phyloP scores from a whole-genome alignment of 257 asterid species.

The Przewalskia tangutica region DNA sequence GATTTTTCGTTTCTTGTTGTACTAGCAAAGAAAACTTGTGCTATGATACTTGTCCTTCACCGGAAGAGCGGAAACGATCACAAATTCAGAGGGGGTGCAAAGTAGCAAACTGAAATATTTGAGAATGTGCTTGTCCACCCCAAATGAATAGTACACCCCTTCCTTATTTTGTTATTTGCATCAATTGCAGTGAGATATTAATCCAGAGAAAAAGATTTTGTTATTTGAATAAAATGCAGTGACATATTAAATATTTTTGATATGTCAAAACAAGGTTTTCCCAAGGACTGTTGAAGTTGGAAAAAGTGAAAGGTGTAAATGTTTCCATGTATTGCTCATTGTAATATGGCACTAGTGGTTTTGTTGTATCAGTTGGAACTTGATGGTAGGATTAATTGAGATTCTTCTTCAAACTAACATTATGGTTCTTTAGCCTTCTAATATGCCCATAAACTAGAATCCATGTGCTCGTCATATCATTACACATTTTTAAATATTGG shows the following conservation, averaged over 20 bases:
- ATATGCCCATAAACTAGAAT: neutral
- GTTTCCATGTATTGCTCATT: neutral
- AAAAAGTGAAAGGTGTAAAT: neutral
- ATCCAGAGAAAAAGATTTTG: too few relatives aligned
- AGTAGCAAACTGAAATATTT: neutral
- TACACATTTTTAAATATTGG: neutral
- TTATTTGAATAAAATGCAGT: neutral
- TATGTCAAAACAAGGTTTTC: neutral
- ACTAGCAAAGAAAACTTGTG: neutral
- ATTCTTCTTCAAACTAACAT: neutral
- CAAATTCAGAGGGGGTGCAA: neutral
- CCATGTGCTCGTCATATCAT: neutral
- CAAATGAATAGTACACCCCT: neutral
- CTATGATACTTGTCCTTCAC: neutral
- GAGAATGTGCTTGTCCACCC: neutral
- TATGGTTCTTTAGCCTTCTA: neutral
- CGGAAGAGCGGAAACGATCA: neutral
- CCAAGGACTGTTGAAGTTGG: neutral
- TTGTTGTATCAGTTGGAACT: neutral
- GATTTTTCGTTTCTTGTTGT: neutral
- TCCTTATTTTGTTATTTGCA: neutral
- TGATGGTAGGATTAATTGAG: neutral
- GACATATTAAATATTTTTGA: neutral
- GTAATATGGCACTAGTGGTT: neutral
- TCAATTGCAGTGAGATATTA: too few relatives aligned